Conservation (phyloP, 1,284 basidiomycete genomes). For the Sphagnurus paluster region DNA sequence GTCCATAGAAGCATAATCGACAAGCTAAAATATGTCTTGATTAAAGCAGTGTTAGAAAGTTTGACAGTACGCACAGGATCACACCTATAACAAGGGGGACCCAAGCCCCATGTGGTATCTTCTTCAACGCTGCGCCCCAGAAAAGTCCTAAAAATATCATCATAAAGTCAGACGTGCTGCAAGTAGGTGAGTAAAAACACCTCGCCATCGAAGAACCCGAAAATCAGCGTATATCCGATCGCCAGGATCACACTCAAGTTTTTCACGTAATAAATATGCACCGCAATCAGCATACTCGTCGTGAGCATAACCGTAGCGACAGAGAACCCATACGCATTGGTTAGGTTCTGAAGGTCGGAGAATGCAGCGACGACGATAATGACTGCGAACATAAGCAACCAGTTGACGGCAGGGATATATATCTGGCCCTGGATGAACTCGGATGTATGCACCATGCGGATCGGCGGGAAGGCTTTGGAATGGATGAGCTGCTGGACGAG, state of each 20-base stretch:
- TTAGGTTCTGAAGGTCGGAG: constrained; percentile 46
- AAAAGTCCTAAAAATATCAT: constrained; percentile 41
- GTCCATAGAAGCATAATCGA: constrained; percentile 60
- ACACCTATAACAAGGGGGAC: constrained; percentile 59
- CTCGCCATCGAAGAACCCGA: constrained; percentile 58
- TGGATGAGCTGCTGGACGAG: constrained; percentile 65
- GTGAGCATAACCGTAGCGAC: constrained; percentile 16
- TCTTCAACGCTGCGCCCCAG: constrained; percentile 61
- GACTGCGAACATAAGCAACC: constrained; percentile 53
- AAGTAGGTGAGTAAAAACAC: not conserved
- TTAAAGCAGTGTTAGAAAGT: not conserved
- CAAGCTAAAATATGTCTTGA: constrained; percentile 27
- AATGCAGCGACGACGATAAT: constrained; percentile 61
- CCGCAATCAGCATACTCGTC: constrained; percentile 46
- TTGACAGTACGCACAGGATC: constrained; percentile 39
- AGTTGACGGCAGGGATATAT: constrained; percentile 63
- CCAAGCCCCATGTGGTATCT: constrained; percentile 65
- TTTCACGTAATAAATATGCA: constrained; percentile 63
- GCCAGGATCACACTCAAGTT: constrained; percentile 43
- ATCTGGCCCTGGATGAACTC: constrained; percentile 62
- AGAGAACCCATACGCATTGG: constrained; percentile 44
- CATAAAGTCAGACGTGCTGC: not conserved
- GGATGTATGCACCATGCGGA: constrained; percentile 61
- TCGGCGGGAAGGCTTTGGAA: constrained; percentile 56
- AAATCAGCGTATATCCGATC: constrained; percentile 50